Conservation (phyloP, 2,329 filamentous ascomycete genomes). For the Hymenoscyphus fructigenus region DNA sequence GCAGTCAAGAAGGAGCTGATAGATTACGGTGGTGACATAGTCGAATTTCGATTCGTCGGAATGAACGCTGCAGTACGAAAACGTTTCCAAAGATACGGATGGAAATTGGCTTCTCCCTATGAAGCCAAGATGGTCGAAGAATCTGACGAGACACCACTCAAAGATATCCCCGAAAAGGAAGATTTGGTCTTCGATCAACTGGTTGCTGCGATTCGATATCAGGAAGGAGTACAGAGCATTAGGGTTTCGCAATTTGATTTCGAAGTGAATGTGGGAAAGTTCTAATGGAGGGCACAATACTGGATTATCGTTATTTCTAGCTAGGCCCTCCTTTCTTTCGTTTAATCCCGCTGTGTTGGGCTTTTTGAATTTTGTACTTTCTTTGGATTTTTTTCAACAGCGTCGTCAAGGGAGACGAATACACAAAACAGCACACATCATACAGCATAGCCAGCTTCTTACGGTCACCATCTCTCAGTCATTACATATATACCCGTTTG, state of each 20-base stretch:
- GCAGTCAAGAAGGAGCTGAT: slow-evolving; percentile 13
- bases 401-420: no score
- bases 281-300: not conserved
- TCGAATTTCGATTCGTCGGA: slow-evolving; percentile 17
- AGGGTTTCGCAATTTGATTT: not conserved
- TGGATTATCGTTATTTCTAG: not conserved
- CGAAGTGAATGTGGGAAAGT: not conserved
- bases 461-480: no score
- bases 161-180: slow-evolving; percentile 3
- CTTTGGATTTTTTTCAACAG: not conserved
- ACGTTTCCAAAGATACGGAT: slow-evolving; percentile 14
- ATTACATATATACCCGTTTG: no score
- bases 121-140: slow-evolving; percentile 7
- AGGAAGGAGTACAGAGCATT: slow-evolving; percentile 3
- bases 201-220: slow-evolving; percentile 18
- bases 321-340: not conserved
- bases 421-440: no score
- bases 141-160: slow-evolving; percentile 1
- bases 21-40: slow-evolving; percentile 7
- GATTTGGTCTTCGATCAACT: slow-evolving; percentile 22
- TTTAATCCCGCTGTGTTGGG: not conserved
- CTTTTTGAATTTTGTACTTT: not conserved
- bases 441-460: no score
- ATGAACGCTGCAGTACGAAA: slow-evolving; percentile 7
- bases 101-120: slow-evolving; percentile 19